Evolutionary conservation across 345 rosid species (phyloP).

Genomic region (Populus pruinosa): DNA sequence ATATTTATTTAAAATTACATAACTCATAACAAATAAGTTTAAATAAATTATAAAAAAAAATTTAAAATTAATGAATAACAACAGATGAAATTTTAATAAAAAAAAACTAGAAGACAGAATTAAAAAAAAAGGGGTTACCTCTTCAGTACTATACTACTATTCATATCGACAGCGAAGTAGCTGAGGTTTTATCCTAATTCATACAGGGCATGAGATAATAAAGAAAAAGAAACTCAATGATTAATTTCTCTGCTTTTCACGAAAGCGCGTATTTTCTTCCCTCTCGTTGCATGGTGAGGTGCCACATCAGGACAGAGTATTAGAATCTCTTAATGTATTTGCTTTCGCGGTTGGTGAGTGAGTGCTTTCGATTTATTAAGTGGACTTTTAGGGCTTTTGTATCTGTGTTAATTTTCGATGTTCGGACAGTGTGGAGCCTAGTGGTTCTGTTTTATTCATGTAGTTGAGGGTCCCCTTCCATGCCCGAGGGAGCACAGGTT

Average conservation of each 20-base stretch:
- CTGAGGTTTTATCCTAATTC: too few species aligned
- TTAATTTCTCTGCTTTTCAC: not conserved
- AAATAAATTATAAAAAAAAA: too few species aligned
- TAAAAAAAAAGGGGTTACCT: too few species aligned
- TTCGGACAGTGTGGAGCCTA: not conserved
- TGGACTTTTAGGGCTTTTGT: too few species aligned
- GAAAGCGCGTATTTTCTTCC: not conserved
- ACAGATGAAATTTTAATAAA: too few species aligned
- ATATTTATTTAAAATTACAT: too few species aligned
- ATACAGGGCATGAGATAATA: not conserved
- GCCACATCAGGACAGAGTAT: not conserved
- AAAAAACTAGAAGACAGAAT: too few species aligned
- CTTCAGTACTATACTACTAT: too few species aligned
- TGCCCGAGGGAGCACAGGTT: not conserved
- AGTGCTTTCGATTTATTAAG: not conserved
- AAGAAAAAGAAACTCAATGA: not conserved
- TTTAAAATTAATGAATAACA: too few species aligned
- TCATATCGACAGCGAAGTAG: too few species aligned
- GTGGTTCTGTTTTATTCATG: not conserved
- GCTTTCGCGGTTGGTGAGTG: slow-evolving; percentile 7
- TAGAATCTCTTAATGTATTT: not conserved
- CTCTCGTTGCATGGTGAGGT: not conserved
- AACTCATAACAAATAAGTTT: too few species aligned
- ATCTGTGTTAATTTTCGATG: not conserved
- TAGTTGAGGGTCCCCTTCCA: slow-evolving; percentile 3